Evolutionary conservation across 75 land plant genomes (phyloP), one percentile per base, ranked within the genome.

Genomic region (Cupressus sempervirens): DNA sequence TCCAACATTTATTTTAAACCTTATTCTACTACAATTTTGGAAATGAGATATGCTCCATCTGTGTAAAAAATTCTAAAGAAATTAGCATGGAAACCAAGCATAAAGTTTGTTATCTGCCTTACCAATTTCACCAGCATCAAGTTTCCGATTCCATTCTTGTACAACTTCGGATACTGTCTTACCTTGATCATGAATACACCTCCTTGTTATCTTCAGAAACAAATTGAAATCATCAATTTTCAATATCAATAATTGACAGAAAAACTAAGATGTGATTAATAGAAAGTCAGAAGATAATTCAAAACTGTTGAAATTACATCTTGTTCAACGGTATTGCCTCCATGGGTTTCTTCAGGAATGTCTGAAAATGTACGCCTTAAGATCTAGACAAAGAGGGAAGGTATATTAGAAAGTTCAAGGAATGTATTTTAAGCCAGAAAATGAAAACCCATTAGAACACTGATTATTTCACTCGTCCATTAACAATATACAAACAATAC

Each of bases 91-190:
- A 62, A 62, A 62, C n/a, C 67, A 62, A 62, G 67, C 7, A 62
- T 62, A 62, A 20, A 4, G 15, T 70, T 70, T 70, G 30, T 10
- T 9, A 70, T 30, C 4, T 30, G 32, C 74, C 35, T 76, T 76
- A 76, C 80, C 80, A 18, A 76, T 76, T 40, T 76, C 80, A 1
- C 80, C 45, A 76, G 26, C 43, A 38, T 76, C 80, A 76, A 76
- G 80, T 40, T 76, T 76, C 43, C 20, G 2, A 76, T 6, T 76
- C 26, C 80, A 76, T 76, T 38, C 80, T 38, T 76, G 80, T 20
- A 76, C 80, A 76, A 76, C 36, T n/a, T 76, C 80, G 40, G 26
- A 20, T 20, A 35, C 40, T 36, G 80, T 76, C 79, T 38, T 76
- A 7, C 79, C 45, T 76, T 40, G 41, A 20, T 40, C 80, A 38